Evolutionary conservation across 345 rosid genomes (phyloP), one percentile per base, ranked within the genome.

Genomic region (Ceriops tagal): DNA sequence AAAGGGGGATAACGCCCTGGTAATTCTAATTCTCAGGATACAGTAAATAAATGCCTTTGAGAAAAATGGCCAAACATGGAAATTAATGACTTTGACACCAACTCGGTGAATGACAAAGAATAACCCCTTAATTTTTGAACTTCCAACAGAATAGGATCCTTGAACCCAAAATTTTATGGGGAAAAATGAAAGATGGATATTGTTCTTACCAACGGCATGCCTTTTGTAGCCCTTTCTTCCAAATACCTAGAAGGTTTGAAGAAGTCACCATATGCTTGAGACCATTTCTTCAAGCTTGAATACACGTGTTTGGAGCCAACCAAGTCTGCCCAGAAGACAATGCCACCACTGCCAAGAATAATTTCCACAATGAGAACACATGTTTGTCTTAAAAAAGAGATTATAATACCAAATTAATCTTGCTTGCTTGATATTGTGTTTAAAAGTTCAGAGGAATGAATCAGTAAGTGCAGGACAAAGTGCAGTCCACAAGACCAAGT

Each of bases 261-360:
- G 81, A 89, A 88, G 46, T 69, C 56, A 7, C 99, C 97, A 60
- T 90, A 88, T 30, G 75, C 51, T 75, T 82, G 80, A 0, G 92
- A 87, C 88, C 96, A 88, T 68, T 68, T 88, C 81, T 86, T 90
- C 52, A 95, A 88, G 72, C 85, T 85, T 62, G 74, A 59, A 75
- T 84, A 90, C 22, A 92, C 62, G 72, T 87, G 87, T 61, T 80
- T 79, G 0, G 96, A 73, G 49, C 99, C 96, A 9, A 88, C 87
- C 0, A 66, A 22, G 71, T 95, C 97, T 3, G 91, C 99, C 97
- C 99, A 92, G 61, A 92, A 95, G 19, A 95, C 72, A 31, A 95
- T 65, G 65, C 97, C 97, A 8, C 99, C 97, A 6, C 99, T 95
- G 87, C 79, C 73, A 74, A 30, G 67, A 11, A 62, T 8, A 43